Evolutionary conservation across 108 stramenopile species (phyloP).

Genomic region (Epipyxis sp.): DNA sequence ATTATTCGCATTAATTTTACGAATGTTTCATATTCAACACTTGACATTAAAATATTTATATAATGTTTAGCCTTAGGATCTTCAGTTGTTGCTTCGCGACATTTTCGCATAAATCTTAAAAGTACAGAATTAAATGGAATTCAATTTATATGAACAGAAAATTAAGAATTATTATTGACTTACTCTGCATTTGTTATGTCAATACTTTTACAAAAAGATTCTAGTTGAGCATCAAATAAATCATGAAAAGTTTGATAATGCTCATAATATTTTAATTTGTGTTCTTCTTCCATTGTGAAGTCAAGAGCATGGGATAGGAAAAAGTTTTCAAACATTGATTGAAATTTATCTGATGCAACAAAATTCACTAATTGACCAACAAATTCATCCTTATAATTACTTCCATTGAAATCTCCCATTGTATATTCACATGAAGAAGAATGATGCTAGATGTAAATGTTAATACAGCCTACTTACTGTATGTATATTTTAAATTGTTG

Average conservation of each 20-base stretch:
- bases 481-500: no score
- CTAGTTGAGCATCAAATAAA: slow-evolving; percentile 24
- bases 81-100: neutral
- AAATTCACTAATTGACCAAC: neutral
- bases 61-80: slow-evolving; percentile 32
- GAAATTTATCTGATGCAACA: slow-evolving; percentile 23
- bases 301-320: slow-evolving; percentile 12
- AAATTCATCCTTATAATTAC: neutral
- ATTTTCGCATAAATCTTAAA: slow-evolving; percentile 1
- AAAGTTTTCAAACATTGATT: slow-evolving; percentile 30
- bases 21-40: slow-evolving; percentile 30
- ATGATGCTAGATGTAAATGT: no score
- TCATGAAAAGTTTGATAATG: slow-evolving; percentile 33
- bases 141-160: neutral
- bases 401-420: neutral
- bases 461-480: no score
- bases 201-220: slow-evolving; percentile 2
- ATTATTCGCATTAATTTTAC: slow-evolving; percentile 24
- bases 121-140: neutral
- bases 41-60: slow-evolving; percentile 29
- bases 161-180: neutral
- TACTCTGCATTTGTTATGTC: slow-evolving; percentile 9
- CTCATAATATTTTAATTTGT: slow-evolving; percentile 25
- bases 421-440: no score
- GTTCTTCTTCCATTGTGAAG: neutral